These are phyloP conservation scores for Xylariaceae sp. DNA, from an alignment of 2,329 filamentous ascomycete genomes.

Conservation along the genomic window DNA sequence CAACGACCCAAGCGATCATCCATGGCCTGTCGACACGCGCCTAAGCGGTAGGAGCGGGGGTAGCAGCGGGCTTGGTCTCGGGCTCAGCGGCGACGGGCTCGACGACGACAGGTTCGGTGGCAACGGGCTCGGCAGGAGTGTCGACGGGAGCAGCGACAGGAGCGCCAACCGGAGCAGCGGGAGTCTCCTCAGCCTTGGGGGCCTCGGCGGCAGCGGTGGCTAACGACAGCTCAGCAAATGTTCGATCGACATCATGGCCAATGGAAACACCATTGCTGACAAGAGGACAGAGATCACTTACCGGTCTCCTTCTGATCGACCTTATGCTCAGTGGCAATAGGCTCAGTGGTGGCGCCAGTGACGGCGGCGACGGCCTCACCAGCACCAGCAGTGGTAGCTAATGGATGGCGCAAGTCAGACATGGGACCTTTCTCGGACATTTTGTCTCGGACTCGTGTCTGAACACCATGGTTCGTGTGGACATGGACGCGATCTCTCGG, in stretches of 20 bases:
- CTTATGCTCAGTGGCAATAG: slow-evolving; percentile 22
- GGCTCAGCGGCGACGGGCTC: background rate
- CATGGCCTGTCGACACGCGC: background rate
- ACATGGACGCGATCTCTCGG: background rate
- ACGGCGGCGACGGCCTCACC: slow-evolving; percentile 21
- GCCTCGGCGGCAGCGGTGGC: slow-evolving; percentile 18
- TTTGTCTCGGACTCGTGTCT: too few species aligned
- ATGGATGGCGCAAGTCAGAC: too few species aligned
- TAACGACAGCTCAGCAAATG: slow-evolving; percentile 14
- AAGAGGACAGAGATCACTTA: slow-evolving; percentile 22
- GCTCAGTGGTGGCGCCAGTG: slow-evolving; percentile 24
- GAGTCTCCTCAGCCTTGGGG: slow-evolving; percentile 12
- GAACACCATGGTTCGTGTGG: background rate
- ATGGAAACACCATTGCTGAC: too few species aligned
- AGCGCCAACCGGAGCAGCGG: slow-evolving; percentile 15
- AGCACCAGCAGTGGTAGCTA: slow-evolving; percentile 7
- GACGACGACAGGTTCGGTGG: background rate
- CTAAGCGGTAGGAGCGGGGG: background rate
- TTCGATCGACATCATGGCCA: background rate
- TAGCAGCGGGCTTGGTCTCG: slow-evolving; percentile 11
- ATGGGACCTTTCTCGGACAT: too few species aligned
- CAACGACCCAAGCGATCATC: background rate
- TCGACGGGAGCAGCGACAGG: slow-evolving; percentile 23
- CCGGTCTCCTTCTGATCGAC: slow-evolving; percentile 19
- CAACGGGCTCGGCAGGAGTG: slow-evolving; percentile 2